Evolutionary conservation across 192 early-diverging fungal genomes (phyloP).

Genomic region (Linnemannia schmuckeri): DNA sequence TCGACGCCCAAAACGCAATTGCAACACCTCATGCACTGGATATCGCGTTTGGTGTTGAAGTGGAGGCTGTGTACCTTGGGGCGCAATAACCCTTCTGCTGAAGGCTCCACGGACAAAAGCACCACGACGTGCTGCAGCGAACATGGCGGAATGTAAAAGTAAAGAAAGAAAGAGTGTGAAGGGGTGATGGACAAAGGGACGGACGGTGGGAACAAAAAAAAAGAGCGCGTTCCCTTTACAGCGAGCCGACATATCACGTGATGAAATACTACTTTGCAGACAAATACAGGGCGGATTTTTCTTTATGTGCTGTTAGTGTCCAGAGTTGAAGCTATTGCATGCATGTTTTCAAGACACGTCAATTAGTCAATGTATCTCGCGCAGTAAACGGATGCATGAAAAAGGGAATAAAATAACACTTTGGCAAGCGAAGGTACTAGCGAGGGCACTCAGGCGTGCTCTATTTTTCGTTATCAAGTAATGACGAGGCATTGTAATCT

Average conservation of each 20-base stretch:
- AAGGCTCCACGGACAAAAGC: not conserved
- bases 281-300: not conserved
- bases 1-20: not conserved
- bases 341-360: too few relatives aligned
- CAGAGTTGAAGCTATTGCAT: not conserved
- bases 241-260: not conserved
- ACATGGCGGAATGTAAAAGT: not conserved
- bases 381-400: too few relatives aligned
- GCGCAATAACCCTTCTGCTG: not conserved
- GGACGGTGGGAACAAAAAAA: not conserved
- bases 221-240: not conserved
- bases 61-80: not conserved
- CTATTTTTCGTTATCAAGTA: too few relatives aligned
- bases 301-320: not conserved
- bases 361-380: too few relatives aligned
- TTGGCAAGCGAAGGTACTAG: too few relatives aligned
- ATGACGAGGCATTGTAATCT: too few relatives aligned
- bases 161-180: not conserved
- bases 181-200: not conserved
- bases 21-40: not conserved
- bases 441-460: too few relatives aligned
- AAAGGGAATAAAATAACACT: too few relatives aligned
- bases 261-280: not conserved
- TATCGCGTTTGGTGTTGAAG: not conserved
- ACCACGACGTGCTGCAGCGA: slow-evolving; percentile 1